These are phyloP conservation scores for Guadua angustifolia DNA, from an alignment of 176 grass and related monocot genomes.

Conservation along the genomic window DNA sequence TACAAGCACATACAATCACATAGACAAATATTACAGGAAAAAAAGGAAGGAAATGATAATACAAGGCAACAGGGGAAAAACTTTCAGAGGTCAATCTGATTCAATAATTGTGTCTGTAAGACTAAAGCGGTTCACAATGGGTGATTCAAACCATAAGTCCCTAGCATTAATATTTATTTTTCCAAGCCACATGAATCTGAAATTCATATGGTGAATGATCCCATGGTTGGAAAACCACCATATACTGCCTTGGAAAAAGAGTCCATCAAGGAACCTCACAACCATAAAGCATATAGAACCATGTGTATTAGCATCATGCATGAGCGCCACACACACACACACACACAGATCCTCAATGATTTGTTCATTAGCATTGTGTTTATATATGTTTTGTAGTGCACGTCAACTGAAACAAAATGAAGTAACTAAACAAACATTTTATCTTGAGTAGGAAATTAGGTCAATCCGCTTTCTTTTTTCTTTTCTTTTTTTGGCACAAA, in stretches of 20 bases:
- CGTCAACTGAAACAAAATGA: background rate
- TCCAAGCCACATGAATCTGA: background rate
- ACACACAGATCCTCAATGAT: background rate
- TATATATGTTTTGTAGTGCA: background rate
- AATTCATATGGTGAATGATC: background rate
- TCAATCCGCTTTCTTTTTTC: background rate
- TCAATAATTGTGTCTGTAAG: conserved; percentile 27
- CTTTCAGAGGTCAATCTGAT: background rate
- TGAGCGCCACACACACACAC: background rate
- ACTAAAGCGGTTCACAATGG: background rate
- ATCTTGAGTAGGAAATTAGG: background rate
- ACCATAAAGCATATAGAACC: background rate
- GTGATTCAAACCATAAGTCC: background rate
- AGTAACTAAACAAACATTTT: background rate
- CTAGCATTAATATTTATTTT: background rate
- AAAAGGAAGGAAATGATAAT: conserved; percentile 13
- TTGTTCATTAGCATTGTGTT: background rate
- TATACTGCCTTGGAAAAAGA: background rate
- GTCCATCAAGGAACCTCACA: background rate
- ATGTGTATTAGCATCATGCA: background rate
- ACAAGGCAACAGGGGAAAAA: background rate
- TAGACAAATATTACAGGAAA: conserved; percentile 9
- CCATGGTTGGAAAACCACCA: background rate
- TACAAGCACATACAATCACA: conserved; percentile 51
- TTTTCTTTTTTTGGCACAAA: background rate